Percentiles rank a stretch among this genome's conserved stretches.
These are phyloP conservation scores for Moesziomyces aphidis DNA, from an alignment of 1,284 basidiomycete genomes.

Conservation along the genomic window DNA sequence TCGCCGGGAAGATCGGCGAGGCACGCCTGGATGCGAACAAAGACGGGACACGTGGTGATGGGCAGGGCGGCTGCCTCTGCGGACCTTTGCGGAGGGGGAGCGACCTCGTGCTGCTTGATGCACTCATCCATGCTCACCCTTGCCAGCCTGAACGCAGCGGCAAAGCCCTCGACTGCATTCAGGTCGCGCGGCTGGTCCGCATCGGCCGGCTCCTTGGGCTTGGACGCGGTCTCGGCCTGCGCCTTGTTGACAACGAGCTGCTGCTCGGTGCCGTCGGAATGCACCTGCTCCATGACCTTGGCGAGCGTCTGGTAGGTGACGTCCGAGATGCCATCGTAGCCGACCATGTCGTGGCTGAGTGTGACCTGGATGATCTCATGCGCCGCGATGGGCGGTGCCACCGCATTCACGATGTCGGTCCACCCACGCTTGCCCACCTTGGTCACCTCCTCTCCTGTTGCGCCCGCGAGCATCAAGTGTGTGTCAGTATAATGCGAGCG, in stretches of 20 bases:
- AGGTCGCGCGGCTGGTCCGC: constrained; percentile 73
- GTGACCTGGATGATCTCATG: constrained; percentile 97
- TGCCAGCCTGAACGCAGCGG: constrained; percentile 82
- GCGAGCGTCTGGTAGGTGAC: constrained; percentile 78
- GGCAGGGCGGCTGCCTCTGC: constrained; percentile 69
- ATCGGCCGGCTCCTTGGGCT: constrained; percentile 25
- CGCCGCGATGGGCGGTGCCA: constrained; percentile 96
- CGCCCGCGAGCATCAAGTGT: not conserved
- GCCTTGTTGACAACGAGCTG: constrained; percentile 63
- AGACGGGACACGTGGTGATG: constrained; percentile 89
- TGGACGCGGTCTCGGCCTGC: constrained; percentile 29
- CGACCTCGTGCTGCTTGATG: constrained; percentile 78
- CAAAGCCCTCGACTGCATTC: constrained; percentile 84
- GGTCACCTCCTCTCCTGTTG: constrained; percentile 52
- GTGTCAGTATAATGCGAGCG: not conserved
- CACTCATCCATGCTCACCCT: constrained; percentile 78
- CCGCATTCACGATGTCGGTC: constrained; percentile 87
- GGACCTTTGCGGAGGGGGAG: constrained; percentile 18
- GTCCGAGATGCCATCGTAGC: constrained; percentile 94
- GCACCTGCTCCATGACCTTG: constrained; percentile 64
- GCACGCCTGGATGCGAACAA: constrained; percentile 88
- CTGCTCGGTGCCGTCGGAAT: constrained; percentile 46
- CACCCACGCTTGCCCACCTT: constrained; percentile 60
- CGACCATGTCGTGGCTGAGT: constrained; percentile 89
- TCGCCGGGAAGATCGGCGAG: constrained; percentile 44